Percentiles rank a stretch among this genome's conserved stretches.
phyloP scores from a whole-genome alignment of 202 grass and related monocot species.

The Panicum virgatum region DNA sequence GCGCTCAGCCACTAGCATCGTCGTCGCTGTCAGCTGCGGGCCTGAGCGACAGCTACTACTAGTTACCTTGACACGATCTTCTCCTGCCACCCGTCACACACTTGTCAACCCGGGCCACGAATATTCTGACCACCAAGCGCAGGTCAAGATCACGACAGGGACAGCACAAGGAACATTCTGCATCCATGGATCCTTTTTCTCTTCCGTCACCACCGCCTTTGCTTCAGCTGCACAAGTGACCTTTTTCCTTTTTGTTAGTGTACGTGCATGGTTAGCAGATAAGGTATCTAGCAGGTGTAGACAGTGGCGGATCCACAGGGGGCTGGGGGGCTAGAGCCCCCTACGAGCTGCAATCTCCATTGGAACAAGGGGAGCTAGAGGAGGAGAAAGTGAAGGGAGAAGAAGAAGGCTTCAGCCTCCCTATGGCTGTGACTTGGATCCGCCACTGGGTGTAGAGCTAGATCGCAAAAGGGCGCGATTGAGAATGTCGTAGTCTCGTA shows the following conservation, averaged over 20 bases:
- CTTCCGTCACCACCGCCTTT: neutral
- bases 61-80: neutral
- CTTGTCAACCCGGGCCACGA: neutral
- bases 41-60: neutral
- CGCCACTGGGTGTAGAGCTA: too few relatives aligned
- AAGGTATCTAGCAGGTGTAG: neutral
- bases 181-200: neutral
- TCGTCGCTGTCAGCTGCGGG: neutral
- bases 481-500: neutral
- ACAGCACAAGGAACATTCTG: neutral
- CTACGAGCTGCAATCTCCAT: too few relatives aligned
- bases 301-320: too few relatives aligned
- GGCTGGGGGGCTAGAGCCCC: too few relatives aligned
- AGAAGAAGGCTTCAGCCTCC: too few relatives aligned
- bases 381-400: too few relatives aligned
- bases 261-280: neutral
- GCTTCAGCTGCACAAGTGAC: neutral
- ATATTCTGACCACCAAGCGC: constrained; percentile 12
- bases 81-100: neutral
- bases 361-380: too few relatives aligned
- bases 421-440: too few relatives aligned
- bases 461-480: neutral
- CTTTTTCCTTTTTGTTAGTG: neutral
- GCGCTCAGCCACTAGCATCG: neutral
- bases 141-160: constrained; percentile 25